Conservation (phyloP, 345 rosid species). For the Firmiana major region DNA sequence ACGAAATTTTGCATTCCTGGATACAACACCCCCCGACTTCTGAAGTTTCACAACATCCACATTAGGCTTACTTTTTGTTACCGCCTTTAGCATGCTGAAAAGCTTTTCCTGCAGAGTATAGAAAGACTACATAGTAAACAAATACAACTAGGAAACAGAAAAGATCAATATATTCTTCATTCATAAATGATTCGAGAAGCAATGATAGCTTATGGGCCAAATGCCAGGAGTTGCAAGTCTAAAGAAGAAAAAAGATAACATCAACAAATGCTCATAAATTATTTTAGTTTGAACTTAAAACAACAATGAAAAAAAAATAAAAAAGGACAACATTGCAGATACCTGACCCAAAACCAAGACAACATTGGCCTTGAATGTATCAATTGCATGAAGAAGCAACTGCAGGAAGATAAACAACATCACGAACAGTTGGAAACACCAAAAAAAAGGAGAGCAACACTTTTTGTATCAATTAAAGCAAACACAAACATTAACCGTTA, state of each 20-base stretch:
- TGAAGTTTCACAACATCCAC: constrained; percentile 92
- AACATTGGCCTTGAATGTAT: constrained; percentile 75
- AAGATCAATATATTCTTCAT: not conserved
- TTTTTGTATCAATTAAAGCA: not conserved
- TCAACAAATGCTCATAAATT: not conserved
- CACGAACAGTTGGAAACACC: constrained; percentile 11
- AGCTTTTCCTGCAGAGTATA: constrained; percentile 67
- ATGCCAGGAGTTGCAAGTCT: not conserved
- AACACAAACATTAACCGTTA: not conserved
- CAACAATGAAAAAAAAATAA: not conserved
- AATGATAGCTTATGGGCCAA: not conserved
- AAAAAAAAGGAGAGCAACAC: not conserved
- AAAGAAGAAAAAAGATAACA: not conserved
- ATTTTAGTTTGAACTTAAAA: not conserved
- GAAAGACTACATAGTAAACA: not conserved
- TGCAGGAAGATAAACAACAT: constrained; percentile 24
- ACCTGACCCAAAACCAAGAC: constrained; percentile 92
- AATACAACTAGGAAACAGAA: not conserved
- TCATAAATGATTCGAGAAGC: not conserved
- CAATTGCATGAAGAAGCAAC: constrained; percentile 80
- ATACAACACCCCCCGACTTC: constrained; percentile 85
- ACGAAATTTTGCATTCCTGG: constrained; percentile 59
- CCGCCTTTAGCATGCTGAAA: constrained; percentile 86
- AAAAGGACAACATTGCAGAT: not conserved
- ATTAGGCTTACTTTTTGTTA: constrained; percentile 53